Conservation (phyloP, 306 rosid species). For the Cyamopsis tetragonoloba region DNA sequence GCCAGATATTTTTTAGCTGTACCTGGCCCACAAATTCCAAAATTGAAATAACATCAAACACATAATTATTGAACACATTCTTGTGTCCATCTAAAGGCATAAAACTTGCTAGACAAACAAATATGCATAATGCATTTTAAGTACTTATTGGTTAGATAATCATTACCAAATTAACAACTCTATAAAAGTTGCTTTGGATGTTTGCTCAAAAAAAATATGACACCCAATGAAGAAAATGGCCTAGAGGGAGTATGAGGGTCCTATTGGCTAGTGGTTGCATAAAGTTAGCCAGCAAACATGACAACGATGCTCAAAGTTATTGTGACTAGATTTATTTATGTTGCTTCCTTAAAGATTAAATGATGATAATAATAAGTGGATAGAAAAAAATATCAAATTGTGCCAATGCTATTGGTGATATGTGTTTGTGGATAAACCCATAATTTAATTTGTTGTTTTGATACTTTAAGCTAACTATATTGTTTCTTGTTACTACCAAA, state of each 20-base stretch:
- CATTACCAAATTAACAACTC: not conserved
- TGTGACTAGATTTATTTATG: not conserved
- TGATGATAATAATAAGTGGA: not conserved
- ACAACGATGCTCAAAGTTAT: not conserved
- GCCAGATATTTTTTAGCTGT: not conserved
- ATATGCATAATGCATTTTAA: constrained; percentile 11
- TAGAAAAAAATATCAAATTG: not conserved
- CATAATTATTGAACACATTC: not conserved
- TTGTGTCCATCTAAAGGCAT: not conserved
- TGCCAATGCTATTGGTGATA: not conserved
- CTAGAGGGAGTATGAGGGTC: not conserved
- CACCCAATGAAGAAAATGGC: not conserved
- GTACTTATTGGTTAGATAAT: not conserved
- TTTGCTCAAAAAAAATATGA: constrained; percentile 24
- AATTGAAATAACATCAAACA: not conserved
- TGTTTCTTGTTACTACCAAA: too few relatives aligned
- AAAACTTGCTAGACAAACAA: not conserved
- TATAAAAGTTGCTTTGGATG: constrained; percentile 12
- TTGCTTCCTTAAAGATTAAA: not conserved
- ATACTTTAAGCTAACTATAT: too few relatives aligned
- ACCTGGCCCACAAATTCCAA: constrained; percentile 10
- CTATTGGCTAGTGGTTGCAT: not conserved
- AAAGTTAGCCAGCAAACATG: constrained; percentile 1
- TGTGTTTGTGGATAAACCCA: not conserved
- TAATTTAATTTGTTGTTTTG: not conserved